Evolutionary conservation across 2,329 filamentous ascomycete species (phyloP), one percentile per base, ranked within the genome.

Genomic region (Dothiorella sarmentorum): DNA sequence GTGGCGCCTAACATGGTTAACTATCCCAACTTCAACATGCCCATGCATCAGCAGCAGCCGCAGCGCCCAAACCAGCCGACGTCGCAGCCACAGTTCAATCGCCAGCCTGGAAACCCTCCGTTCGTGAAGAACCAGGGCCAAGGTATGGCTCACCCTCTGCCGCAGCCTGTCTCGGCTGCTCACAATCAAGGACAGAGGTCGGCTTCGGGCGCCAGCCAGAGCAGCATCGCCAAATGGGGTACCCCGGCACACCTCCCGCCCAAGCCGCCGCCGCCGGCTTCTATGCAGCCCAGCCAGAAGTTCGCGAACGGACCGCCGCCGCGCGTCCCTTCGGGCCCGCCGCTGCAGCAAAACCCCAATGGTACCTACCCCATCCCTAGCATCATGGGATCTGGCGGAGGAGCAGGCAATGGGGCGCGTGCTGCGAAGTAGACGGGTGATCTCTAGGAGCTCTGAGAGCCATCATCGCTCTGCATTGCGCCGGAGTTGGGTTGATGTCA

Each of bases 191-290:
- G 38, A 63, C 65, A 20, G 47, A 62, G 35, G 52, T 59, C 59
- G 26, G 61, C 67, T 6, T 64, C 67, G n/a, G 61, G 67, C 17
- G 65, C 67, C 24, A 68, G 67, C 57, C 73, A 76, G 60, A 80
- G 75, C 66, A 79, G 77, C 63, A 79, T 83, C 56, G 78, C 80
- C n/a, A 82, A 82, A 63, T 83, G 79, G 70, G 81, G 80, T 27
- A 79, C 80, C 29, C 78, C 80, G 4, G 71, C 80, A 15, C 79
- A 80, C 52, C 71, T 84, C 42, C 81, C 81, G 45, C 76, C 80
- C 9, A 83, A 82, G 65, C 81, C 81, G 33, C 80, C 81, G 38
- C 77, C 80, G 45, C 71, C 77, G 3, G 68, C 68, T 10, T 73
- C 66, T 29, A 61, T 65, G 40, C 61, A 62, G 59, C 59, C 69